These are phyloP conservation scores for Chlamydomonas sphaeroides DNA, from an alignment of 139 green algal genomes.

Conservation along the genomic window DNA sequence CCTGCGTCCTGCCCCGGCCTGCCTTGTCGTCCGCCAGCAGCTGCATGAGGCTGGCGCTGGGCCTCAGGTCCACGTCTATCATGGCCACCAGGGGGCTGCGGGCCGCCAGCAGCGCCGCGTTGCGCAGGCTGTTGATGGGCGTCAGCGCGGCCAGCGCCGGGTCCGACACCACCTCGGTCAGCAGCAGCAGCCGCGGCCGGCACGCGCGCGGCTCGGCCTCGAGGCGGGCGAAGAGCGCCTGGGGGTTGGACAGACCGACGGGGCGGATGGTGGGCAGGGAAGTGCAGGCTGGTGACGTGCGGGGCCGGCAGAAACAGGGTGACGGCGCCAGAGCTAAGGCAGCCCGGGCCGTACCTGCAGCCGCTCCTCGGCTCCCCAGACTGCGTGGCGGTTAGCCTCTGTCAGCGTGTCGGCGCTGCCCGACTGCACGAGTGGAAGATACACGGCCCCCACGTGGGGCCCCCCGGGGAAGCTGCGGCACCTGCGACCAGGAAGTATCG, in stretches of 20 bases:
- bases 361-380: neutral
- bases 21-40: too few species aligned
- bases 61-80: slow-evolving; percentile 60
- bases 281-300: slow-evolving; percentile 33
- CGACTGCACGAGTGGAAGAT: slow-evolving; percentile 11
- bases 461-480: slow-evolving; percentile 3
- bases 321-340: too few species aligned
- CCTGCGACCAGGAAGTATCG: neutral
- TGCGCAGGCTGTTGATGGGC: slow-evolving; percentile 63
- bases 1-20: too few species aligned
- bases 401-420: neutral
- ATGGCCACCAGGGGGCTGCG: slow-evolving; percentile 52
- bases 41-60: too few species aligned
- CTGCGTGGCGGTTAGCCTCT: neutral
- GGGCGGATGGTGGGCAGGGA: too few species aligned
- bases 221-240: slow-evolving; percentile 25
- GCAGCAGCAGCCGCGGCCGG: slow-evolving; percentile 39
- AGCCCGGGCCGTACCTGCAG: slow-evolving; percentile 4
- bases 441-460: slow-evolving; percentile 17
- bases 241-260: too few species aligned
- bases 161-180: neutral
- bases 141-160: neutral
- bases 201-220: slow-evolving; percentile 11
- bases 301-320: neutral
- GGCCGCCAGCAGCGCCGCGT: slow-evolving; percentile 49